phyloP scores from a whole-genome alignment of 1,139 yeast species.

The Geotrichum australiense region DNA sequence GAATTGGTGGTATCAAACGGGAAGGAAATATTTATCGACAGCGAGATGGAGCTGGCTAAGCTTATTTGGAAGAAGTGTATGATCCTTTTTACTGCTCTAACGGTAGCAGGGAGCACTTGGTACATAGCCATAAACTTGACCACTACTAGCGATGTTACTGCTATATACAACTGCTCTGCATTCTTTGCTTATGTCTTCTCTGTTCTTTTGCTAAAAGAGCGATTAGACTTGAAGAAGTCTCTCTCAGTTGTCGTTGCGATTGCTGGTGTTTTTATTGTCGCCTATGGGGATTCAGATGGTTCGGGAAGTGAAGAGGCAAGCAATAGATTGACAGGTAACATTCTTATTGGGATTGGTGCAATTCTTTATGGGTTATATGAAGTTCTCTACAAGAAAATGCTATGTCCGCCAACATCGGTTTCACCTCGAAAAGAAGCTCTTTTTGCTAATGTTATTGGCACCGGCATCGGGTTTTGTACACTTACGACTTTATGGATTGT shows the following conservation, averaged over 20 bases:
- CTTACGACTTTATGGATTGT: conserved; percentile 44
- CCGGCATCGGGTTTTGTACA: conserved; percentile 56
- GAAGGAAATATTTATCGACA: conserved; percentile 30
- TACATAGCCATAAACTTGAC: conserved; percentile 76
- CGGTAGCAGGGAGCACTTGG: conserved; percentile 80
- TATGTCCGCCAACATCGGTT: conserved; percentile 63
- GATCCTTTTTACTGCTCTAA: conserved; percentile 51
- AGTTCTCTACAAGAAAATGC: conserved; percentile 66
- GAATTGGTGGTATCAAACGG: conserved; percentile 39
- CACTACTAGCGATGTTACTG: conserved; percentile 81
- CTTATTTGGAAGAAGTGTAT: conserved; percentile 39
- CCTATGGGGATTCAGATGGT: conserved; percentile 52
- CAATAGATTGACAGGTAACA: conserved; percentile 60
- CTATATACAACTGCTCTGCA: conserved; percentile 84
- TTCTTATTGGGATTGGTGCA: conserved; percentile 72
- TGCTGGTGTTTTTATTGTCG: conserved; percentile 69
- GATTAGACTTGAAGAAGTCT: conserved; percentile 57
- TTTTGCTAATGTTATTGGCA: conserved; percentile 51
- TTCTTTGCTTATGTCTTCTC: conserved; percentile 84
- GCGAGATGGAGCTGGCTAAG: conserved; percentile 17
- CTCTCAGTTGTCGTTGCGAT: conserved; percentile 66
- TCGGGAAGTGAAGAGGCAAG: conserved; percentile 37
- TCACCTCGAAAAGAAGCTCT: conserved; percentile 52
- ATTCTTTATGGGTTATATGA: conserved; percentile 79
- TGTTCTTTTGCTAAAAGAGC: conserved; percentile 61